Base-by-base conservation (phyloP, 805 yeast genomes). In the Spathaspora boniae region DNA sequence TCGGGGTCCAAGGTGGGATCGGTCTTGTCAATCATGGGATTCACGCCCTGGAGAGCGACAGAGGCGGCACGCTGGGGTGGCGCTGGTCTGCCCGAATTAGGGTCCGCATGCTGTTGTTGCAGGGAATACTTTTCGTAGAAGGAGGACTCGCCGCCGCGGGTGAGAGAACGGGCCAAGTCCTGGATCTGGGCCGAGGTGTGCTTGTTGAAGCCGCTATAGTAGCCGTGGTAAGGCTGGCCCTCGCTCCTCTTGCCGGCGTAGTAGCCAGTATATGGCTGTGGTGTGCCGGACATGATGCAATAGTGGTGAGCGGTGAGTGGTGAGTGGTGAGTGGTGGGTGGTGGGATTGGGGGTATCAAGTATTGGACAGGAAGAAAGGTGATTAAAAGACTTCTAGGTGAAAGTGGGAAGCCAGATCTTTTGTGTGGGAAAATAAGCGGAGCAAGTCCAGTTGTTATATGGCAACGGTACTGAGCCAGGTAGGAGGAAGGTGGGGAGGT, bases 1-100 rank as follows among this genome's bases (percentile, higher is more conserved):
- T 60, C 56, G 0, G 86, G 86, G 48, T 79, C 78, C 42, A 79
- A 56, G 34, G 65, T 54, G 16, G 74, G 67, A 38, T 64, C 59
- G 33, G 46, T 18, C 6, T 44, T 46, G 8, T 46, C 44, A 15
- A 19, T 16, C 14, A 41, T 38, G 2, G 45, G 45, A 24, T 38
- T 38, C 4, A 38, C 29, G n/a, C 37, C 33, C 6, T 23, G 16
- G 16, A 19, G 20, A 9, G 19, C 12, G n/a, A n/a, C 20, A 14
- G 38, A 22, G 2, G 15, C 16, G 17, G 28, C 5, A 12, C 26
- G 12, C 19, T 9, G 26, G 12, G 11, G 19, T 15, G 30, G 30
- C 16, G 12, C 30, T 27, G 11, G 35, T 23, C 29, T 32, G 25
- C 29, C 25, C 18, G 26, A 22, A 4, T 14, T 31, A 8, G 4